phyloP scores from a whole-genome alignment of 805 yeast species.

The Soucietia sequanensis region DNA sequence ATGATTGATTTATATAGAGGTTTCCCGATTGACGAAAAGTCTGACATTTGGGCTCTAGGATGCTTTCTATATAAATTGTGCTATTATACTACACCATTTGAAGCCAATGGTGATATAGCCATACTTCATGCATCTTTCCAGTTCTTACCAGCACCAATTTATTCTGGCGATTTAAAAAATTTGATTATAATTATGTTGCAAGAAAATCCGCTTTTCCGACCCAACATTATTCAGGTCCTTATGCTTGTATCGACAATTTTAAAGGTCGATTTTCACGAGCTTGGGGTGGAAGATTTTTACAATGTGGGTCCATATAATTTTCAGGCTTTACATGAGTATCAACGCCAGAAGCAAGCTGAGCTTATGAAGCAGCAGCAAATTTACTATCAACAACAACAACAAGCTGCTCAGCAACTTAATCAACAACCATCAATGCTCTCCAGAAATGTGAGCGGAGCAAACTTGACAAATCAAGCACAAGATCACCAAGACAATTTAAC shows the following conservation, averaged over 20 bases:
- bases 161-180: slow-evolving; percentile 68
- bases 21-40: slow-evolving; percentile 74
- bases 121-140: slow-evolving; percentile 80
- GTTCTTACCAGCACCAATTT: slow-evolving; percentile 69
- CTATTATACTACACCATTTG: slow-evolving; percentile 90
- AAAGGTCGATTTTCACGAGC: slow-evolving; percentile 24
- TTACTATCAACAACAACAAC: slow-evolving; percentile 42
- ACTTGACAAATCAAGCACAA: slow-evolving; percentile 3
- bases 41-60: slow-evolving; percentile 86
- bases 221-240: slow-evolving; percentile 82
- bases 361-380: slow-evolving; percentile 34
- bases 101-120: slow-evolving; percentile 81
- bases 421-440: slow-evolving; percentile 5
- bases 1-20: slow-evolving; percentile 73
- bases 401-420: slow-evolving; percentile 13
- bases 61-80: slow-evolving; percentile 74
- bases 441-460: slow-evolving; percentile 6
- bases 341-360: slow-evolving; percentile 35
- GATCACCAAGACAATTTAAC: slow-evolving; percentile 1
- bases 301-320: slow-evolving; percentile 55
- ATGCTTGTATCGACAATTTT: slow-evolving; percentile 58
- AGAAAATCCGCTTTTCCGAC: slow-evolving; percentile 79
- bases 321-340: slow-evolving; percentile 54
- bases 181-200: slow-evolving; percentile 77
- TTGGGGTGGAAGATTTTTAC: slow-evolving; percentile 44